phyloP scores from a whole-genome alignment of 2,329 filamentous ascomycete species.

The Exophiala spinifera region DNA sequence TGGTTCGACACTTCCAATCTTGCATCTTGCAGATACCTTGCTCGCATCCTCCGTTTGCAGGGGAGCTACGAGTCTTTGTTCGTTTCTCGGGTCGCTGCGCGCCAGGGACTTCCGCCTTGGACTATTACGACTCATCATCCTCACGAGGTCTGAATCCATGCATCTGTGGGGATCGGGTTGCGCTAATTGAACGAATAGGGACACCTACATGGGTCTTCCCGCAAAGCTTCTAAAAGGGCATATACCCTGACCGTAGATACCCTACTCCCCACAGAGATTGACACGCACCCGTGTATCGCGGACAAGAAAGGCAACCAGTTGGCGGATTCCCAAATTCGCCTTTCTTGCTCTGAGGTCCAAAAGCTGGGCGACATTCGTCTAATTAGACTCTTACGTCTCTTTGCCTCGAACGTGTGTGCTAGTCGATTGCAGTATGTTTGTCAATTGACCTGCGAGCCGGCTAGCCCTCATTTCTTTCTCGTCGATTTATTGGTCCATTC shows the following conservation, averaged over 20 bases:
- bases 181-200: conserved; percentile 19
- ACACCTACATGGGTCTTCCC: conserved; percentile 24
- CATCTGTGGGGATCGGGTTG: conserved; percentile 21
- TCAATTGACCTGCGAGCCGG: conserved; percentile 8
- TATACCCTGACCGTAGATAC: background rate
- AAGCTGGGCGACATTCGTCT: conserved; percentile 16
- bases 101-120: conserved; percentile 3
- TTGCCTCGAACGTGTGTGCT: conserved; percentile 6
- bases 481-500: conserved; percentile 16
- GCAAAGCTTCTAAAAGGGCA: conserved; percentile 10
- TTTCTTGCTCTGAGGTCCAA: conserved; percentile 9
- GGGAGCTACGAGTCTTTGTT: conserved; percentile 14
- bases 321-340: conserved; percentile 8
- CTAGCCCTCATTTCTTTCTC: conserved; percentile 1
- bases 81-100: conserved; percentile 9
- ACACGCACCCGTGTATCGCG: background rate
- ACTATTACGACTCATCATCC: conserved; percentile 5
- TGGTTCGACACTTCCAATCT: conserved; percentile 17
- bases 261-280: conserved; percentile 8
- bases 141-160: conserved; percentile 18
- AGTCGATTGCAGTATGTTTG: conserved; percentile 17
- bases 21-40: conserved; percentile 17
- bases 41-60: background rate
- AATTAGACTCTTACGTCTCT: conserved; percentile 17
- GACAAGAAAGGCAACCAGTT: conserved; percentile 17